phyloP scores from a whole-genome alignment of 306 rosid species.

The Argentina anserina region DNA sequence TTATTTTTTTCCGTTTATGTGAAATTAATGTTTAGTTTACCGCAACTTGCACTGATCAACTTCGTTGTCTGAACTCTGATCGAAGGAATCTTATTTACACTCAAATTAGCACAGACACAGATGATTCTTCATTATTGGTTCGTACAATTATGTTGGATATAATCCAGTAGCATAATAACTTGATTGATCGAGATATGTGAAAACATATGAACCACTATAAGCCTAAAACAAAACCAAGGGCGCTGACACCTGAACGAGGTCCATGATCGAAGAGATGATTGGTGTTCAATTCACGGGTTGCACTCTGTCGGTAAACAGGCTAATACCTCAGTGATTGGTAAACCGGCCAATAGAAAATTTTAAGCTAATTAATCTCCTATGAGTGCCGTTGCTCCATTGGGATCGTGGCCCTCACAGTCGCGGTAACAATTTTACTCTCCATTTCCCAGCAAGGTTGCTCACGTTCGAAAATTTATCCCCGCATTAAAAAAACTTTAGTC shows the following conservation, averaged over 20 bases:
- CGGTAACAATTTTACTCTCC: background rate
- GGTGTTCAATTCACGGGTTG: slow-evolving; percentile 5
- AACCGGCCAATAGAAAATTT: background rate
- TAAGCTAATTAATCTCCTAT: background rate
- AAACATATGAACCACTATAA: background rate
- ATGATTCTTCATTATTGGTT: background rate
- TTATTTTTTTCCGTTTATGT: too few species aligned
- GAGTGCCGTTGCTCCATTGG: background rate
- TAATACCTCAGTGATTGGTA: background rate
- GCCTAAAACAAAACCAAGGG: background rate
- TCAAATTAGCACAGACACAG: too few species aligned
- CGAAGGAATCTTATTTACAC: background rate
- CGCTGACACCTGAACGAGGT: background rate
- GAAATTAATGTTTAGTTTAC: background rate
- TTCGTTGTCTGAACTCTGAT: background rate
- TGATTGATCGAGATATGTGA: background rate
- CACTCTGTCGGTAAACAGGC: too few species aligned
- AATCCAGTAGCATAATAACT: background rate
- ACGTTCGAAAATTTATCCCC: background rate
- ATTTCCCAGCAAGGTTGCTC: background rate
- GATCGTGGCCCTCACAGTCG: background rate
- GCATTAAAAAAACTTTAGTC: background rate
- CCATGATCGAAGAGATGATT: background rate
- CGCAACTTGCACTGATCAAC: background rate
- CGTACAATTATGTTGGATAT: background rate